phyloP scores from a whole-genome alignment of 2,329 filamentous ascomycete species.

The Verticillium alfalfae region DNA sequence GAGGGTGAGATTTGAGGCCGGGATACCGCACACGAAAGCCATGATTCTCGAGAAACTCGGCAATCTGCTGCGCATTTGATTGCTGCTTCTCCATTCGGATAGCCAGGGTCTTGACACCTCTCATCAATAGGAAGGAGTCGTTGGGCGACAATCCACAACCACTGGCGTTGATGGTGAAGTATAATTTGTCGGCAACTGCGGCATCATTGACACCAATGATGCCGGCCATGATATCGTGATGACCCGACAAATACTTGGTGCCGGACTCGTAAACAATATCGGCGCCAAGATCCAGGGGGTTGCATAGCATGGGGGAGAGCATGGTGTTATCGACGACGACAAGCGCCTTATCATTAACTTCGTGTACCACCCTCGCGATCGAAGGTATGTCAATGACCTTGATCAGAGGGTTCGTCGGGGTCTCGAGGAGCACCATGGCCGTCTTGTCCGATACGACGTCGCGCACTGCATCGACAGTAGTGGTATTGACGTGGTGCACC shows the following conservation, averaged over 20 bases:
- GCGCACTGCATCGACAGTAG: slow-evolving; percentile 64
- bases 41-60: slow-evolving; percentile 81
- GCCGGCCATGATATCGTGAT: slow-evolving; percentile 98
- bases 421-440: slow-evolving; percentile 92
- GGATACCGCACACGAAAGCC: slow-evolving; percentile 96
- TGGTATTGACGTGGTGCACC: slow-evolving; percentile 96
- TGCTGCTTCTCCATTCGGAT: slow-evolving; percentile 99
- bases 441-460: slow-evolving; percentile 72
- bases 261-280: slow-evolving; percentile 97
- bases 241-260: slow-evolving; percentile 95
- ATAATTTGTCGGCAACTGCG: slow-evolving; percentile 79
- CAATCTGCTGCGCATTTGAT: slow-evolving; percentile 82
- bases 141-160: slow-evolving; percentile 93
- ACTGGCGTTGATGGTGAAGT: slow-evolving; percentile 94
- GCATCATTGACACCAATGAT: slow-evolving; percentile 88
- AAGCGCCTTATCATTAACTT: slow-evolving; percentile 69
- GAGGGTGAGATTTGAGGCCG: slow-evolving; percentile 87
- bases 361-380: slow-evolving; percentile 73
- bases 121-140: slow-evolving; percentile 91
- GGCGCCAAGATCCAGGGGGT: slow-evolving; percentile 88
- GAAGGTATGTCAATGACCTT: slow-evolving; percentile 90
- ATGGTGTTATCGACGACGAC: slow-evolving; percentile 98
- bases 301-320: slow-evolving; percentile 91
- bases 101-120: slow-evolving; percentile 91
- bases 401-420: slow-evolving; percentile 94